phyloP scores from a whole-genome alignment of 345 rosid genomes.

The Pistacia vera region DNA sequence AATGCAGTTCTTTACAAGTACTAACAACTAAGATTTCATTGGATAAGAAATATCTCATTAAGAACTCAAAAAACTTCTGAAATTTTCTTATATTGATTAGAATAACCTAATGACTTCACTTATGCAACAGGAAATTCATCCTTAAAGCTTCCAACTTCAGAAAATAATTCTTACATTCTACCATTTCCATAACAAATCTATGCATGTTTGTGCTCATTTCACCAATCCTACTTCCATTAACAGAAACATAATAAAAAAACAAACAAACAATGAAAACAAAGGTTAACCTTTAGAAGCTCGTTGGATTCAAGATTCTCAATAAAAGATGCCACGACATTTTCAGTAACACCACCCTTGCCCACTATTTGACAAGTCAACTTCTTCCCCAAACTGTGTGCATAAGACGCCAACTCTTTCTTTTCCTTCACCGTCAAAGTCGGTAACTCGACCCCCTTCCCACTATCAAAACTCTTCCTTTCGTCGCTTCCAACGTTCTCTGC shows the following conservation, averaged over 20 bases:
- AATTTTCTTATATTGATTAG: not conserved
- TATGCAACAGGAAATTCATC: not conserved
- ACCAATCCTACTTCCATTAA: not conserved
- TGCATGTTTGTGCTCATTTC: not conserved
- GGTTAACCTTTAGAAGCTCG: conserved; percentile 39
- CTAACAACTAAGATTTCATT: not conserved
- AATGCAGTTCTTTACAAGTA: not conserved
- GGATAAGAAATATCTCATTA: not conserved
- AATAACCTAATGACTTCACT: not conserved
- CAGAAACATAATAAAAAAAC: not conserved
- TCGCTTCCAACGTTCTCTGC: not conserved
- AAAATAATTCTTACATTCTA: not conserved
- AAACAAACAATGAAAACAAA: not conserved
- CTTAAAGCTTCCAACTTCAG: not conserved
- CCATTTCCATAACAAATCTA: not conserved
- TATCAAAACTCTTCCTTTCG: not conserved
- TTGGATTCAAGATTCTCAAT: conserved; percentile 44
- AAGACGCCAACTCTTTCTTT: conserved; percentile 44
- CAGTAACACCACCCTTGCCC: conserved; percentile 45
- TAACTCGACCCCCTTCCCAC: not conserved
- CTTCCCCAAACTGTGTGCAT: conserved; percentile 42
- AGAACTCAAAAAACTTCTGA: not conserved
- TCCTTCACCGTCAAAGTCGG: conserved; percentile 42
- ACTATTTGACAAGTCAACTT: conserved; percentile 35
- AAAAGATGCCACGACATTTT: conserved; percentile 30